Conservation (phyloP, 768 basidiomycete species). For the Mycena capillaripes region DNA sequence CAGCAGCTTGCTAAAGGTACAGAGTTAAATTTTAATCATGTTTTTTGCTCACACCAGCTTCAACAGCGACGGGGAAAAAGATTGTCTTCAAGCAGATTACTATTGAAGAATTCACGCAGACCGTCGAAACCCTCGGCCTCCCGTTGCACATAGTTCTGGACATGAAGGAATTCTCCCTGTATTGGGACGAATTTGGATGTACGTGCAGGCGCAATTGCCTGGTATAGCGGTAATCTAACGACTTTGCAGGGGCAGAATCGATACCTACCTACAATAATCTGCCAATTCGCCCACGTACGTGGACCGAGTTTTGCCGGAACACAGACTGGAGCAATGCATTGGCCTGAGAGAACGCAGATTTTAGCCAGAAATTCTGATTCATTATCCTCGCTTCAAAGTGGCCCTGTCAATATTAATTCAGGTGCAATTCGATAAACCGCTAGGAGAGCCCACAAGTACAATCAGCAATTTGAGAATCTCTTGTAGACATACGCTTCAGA, state of each 20-base stretch:
- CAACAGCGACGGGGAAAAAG: slow-evolving; percentile 5
- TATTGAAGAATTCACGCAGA: background rate
- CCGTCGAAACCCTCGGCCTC: background rate
- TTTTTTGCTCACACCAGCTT: too few relatives aligned
- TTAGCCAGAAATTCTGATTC: too few relatives aligned
- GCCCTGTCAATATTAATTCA: too few relatives aligned
- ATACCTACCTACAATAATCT: background rate
- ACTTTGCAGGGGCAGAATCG: too few relatives aligned
- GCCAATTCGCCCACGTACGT: background rate
- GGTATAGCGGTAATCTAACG: background rate
- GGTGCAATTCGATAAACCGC: too few relatives aligned
- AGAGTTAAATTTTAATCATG: too few relatives aligned
- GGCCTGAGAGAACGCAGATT: too few relatives aligned
- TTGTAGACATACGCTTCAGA: too few relatives aligned
- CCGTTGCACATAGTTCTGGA: background rate
- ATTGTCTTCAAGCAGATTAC: slow-evolving; percentile 3
- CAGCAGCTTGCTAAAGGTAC: background rate
- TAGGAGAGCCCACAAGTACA: too few relatives aligned
- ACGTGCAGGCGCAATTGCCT: background rate
- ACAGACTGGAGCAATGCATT: slow-evolving; percentile 12
- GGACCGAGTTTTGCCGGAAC: background rate
- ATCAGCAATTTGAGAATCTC: too few relatives aligned
- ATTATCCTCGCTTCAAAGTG: too few relatives aligned
- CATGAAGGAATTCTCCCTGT: background rate
- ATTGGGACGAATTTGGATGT: slow-evolving; percentile 11